Base-by-base conservation (phyloP, 2,329 filamentous ascomycete species). In the Cercospora zeina region DNA sequence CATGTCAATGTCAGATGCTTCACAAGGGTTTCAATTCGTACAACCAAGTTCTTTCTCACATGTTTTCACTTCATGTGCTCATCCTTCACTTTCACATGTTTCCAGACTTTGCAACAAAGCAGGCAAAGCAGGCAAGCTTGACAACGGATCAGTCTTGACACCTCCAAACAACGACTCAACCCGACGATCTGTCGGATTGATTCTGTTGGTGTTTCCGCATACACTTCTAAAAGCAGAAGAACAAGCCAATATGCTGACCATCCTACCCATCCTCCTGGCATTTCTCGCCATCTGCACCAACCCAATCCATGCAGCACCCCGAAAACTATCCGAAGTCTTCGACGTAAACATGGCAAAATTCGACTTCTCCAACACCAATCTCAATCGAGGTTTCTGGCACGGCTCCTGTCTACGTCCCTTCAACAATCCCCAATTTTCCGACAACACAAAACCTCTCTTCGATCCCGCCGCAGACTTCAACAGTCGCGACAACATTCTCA, bases 401-500 rank as follows among this genome's bases (percentile, higher is more conserved):
- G 42, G 42, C 13, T 49, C 42, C 21, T 49, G 42, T 30, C 42
- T 49, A 14, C 42, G 42, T 27, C 42, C 42, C 4, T 24, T 27
- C 21, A 27, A 30, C 7, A 27, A 49, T 11, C 42, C 21, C 2
- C 42, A 49, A 7, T 49, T 49, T n/a, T 21, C 42, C 21, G 21
- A 5, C 7, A 49, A 49, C 21, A 49, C 21, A 27, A 49, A 27
- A 27, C 42, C 42, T 3, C 42, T 49, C 21, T 49, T 49, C 42
- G 42, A 49, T 30, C 21, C 42, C 24, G 42, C 9, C 42, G 42
- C 42, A 21, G 21, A 49, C 11, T 49, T 49, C 21, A 49, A 30
- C 42, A 49, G 42, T 27, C 42, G 42, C 42, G 51, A 37, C 16
- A 54, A 34, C 13, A 21, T 54, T n/a, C 51, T 54, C 51, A 54